Evolutionary conservation across 169 alveolate species (phyloP).

Genomic region (Plasmodium gonderi): DNA sequence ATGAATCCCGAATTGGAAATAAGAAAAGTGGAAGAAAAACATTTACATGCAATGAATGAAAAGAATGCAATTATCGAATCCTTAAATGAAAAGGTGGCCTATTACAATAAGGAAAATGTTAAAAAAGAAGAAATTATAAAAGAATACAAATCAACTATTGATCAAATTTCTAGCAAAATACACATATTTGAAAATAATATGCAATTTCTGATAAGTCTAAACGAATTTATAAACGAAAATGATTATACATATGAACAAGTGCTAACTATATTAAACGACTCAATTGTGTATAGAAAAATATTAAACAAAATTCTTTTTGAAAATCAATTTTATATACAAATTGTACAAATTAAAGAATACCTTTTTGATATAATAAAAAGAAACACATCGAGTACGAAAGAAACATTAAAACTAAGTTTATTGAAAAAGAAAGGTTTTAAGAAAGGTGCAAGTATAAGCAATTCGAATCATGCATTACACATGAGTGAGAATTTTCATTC

Average conservation of each 20-base stretch:
- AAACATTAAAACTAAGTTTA: constrained; percentile 22
- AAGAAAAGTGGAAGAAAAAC: background rate
- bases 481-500: constrained; percentile 18
- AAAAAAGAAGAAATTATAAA: constrained; percentile 42
- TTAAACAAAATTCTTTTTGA: constrained; percentile 15
- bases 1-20: background rate
- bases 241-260: constrained; percentile 31
- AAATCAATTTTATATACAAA: constrained; percentile 44
- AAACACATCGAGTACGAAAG: constrained; percentile 5
- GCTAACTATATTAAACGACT: constrained; percentile 5
- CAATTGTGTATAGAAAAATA: constrained; percentile 35
- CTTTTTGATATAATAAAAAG: constrained; percentile 32
- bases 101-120: constrained; percentile 20
- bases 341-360: constrained; percentile 38
- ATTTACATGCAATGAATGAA: constrained; percentile 4
- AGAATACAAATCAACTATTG: constrained; percentile 22
- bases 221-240: constrained; percentile 38
- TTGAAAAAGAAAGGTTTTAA: background rate
- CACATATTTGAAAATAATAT: constrained; percentile 61
- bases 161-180: constrained; percentile 25
- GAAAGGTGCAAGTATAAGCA: background rate
- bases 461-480: background rate
- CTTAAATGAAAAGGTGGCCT: constrained; percentile 6
- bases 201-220: constrained; percentile 27
- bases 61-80: constrained; percentile 27